Evolutionary conservation across 148 eudicot species (phyloP).

Genomic region (Camellia sinensis): DNA sequence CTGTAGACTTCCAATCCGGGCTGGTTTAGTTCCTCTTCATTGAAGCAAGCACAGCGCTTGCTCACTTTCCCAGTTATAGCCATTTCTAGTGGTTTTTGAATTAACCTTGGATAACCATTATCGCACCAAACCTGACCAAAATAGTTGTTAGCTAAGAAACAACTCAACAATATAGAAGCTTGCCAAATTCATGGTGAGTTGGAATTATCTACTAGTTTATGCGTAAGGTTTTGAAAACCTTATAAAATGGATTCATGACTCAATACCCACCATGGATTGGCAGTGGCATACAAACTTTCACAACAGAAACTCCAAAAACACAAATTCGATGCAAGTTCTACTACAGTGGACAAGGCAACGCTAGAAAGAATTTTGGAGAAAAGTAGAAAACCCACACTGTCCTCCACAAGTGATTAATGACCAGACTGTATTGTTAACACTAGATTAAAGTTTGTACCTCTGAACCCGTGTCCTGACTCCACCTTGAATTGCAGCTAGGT

Average conservation of each 20-base stretch:
- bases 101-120: constrained; percentile 76
- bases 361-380: background rate
- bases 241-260: background rate
- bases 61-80: constrained; percentile 88
- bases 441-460: constrained; percentile 46
- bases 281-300: background rate
- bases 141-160: background rate
- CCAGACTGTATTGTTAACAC: background rate
- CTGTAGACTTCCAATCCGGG: constrained; percentile 65
- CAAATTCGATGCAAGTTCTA: background rate
- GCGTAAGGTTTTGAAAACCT: background rate
- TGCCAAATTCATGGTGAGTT: background rate
- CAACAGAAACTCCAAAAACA: constrained; percentile 1
- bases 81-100: constrained; percentile 77
- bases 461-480: constrained; percentile 91
- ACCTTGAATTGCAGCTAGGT: constrained; percentile 80
- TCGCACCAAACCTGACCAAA: constrained; percentile 87
- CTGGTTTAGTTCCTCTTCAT: constrained; percentile 50
- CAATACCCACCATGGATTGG: background rate
- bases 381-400: no score
- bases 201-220: background rate
- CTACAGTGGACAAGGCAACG: background rate
- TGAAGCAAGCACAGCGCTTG: constrained; percentile 85
- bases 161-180: background rate
- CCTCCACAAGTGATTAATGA: background rate